Conservation (phyloP, 805 yeast species). For the Grigorovia transvaalensis region DNA sequence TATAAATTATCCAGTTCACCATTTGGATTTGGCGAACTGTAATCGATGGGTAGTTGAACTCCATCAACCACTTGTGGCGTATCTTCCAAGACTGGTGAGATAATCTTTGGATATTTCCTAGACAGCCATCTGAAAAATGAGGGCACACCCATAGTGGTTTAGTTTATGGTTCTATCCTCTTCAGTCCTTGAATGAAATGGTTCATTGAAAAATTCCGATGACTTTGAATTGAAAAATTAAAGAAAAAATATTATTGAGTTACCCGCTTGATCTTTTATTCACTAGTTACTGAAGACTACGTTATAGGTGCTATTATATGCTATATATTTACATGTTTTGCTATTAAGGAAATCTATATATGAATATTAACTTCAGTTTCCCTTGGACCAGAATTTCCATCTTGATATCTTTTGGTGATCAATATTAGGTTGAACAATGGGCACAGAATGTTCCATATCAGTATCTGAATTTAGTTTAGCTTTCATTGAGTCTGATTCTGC, state of each 20-base stretch:
- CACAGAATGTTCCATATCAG: constrained; percentile 1
- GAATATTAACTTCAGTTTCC: too few species aligned
- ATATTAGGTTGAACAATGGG: background rate
- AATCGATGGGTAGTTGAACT: constrained; percentile 51
- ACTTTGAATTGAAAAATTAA: background rate
- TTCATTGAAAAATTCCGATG: background rate
- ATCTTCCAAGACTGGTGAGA: constrained; percentile 80
- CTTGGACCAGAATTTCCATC: background rate
- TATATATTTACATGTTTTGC: too few species aligned
- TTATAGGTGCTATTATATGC: too few species aligned
- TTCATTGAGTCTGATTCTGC: background rate
- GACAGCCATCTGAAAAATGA: constrained; percentile 97
- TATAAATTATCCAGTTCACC: constrained; percentile 93
- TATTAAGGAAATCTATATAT: too few species aligned
- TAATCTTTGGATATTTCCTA: constrained; percentile 83
- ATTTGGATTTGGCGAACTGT: constrained; percentile 75
- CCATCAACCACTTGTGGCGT: constrained; percentile 50
- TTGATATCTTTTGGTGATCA: background rate
- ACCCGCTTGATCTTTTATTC: background rate
- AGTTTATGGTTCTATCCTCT: background rate
- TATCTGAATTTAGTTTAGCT: background rate
- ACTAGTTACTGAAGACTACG: too few species aligned
- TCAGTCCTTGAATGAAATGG: too few species aligned
- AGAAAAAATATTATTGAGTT: background rate
- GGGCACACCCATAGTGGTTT: constrained; percentile 75